These are phyloP conservation scores for Gyrodon lividus DNA, from an alignment of 768 basidiomycete genomes.

Conservation along the genomic window DNA sequence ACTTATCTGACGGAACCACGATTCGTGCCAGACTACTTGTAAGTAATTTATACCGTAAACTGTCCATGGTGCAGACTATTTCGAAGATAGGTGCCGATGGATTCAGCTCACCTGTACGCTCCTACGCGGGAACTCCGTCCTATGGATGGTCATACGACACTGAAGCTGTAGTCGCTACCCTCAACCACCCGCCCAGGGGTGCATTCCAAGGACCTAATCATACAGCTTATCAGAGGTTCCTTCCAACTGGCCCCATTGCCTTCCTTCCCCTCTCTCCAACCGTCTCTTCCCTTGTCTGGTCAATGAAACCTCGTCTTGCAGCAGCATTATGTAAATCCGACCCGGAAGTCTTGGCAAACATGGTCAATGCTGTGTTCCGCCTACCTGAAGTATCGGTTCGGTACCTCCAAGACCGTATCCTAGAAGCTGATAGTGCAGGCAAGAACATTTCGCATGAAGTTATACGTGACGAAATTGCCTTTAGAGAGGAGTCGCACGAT, in stretches of 20 bases:
- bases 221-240: constrained; percentile 90
- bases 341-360: constrained; percentile 56
- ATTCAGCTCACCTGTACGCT: constrained; percentile 88
- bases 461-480: constrained; percentile 62
- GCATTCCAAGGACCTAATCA: constrained; percentile 64
- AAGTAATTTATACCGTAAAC: constrained; percentile 22
- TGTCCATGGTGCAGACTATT: not conserved
- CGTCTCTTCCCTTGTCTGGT: constrained; percentile 91
- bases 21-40: constrained; percentile 78
- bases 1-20: constrained; percentile 63
- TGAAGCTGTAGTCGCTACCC: constrained; percentile 87
- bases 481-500: constrained; percentile 70
- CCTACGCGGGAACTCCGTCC: constrained; percentile 80
- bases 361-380: constrained; percentile 92
- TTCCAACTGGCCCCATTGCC: constrained; percentile 93
- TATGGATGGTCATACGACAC: constrained; percentile 92
- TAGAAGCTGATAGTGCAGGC: constrained; percentile 50
- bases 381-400: constrained; percentile 72
- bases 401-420: constrained; percentile 61
- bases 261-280: constrained; percentile 86
- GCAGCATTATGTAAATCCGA: constrained; percentile 66
- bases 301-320: constrained; percentile 76
- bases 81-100: constrained; percentile 91
- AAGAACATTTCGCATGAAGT: constrained; percentile 45
- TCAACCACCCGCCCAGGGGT: constrained; percentile 67